Percentiles rank a stretch among this genome's conserved stretches.
Conservation (phyloP, 1,284 basidiomycete genomes). For the Cutaneotrichosporon arboriforme region DNA sequence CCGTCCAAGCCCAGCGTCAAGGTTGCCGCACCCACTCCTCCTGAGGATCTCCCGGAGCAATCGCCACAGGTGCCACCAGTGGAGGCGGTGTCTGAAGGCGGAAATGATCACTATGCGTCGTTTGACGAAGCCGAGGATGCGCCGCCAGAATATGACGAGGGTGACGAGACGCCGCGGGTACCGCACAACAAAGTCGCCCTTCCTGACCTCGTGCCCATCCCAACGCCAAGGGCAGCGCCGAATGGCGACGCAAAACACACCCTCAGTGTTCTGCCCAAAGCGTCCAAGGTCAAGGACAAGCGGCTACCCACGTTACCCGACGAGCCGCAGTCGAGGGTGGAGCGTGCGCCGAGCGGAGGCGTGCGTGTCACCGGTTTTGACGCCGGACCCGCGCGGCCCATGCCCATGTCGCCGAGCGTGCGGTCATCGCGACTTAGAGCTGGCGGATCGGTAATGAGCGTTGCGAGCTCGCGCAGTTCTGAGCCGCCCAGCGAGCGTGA, state of each 20-base stretch:
- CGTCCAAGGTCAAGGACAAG: neutral
- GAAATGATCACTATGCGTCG: neutral
- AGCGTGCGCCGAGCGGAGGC: slow-evolving; percentile 24
- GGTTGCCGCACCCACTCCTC: slow-evolving; percentile 2
- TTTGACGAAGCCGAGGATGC: neutral
- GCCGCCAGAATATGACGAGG: neutral
- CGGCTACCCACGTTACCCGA: neutral
- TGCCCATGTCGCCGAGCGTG: neutral
- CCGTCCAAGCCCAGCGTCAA: neutral
- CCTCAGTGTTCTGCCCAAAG: neutral
- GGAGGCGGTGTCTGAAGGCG: neutral
- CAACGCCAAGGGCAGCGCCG: neutral
- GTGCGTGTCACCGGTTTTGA: slow-evolving; percentile 37
- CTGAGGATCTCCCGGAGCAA: neutral
- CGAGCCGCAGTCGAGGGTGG: slow-evolving; percentile 19
- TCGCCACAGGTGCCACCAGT: no score
- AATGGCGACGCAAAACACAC: slow-evolving; percentile 1
- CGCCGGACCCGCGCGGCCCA: slow-evolving; percentile 19
- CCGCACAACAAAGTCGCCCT: neutral
- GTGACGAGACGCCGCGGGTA: no score
- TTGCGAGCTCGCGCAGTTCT: slow-evolving; percentile 7
- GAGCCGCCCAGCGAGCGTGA: neutral
- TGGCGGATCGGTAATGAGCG: slow-evolving; percentile 5
- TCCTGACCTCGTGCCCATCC: neutral
- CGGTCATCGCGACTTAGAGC: neutral